Percentiles rank a stretch among this genome's conserved stretches.
These are phyloP conservation scores for Moricandia arvensis DNA, from an alignment of 345 rosid species.

Conservation along the genomic window DNA sequence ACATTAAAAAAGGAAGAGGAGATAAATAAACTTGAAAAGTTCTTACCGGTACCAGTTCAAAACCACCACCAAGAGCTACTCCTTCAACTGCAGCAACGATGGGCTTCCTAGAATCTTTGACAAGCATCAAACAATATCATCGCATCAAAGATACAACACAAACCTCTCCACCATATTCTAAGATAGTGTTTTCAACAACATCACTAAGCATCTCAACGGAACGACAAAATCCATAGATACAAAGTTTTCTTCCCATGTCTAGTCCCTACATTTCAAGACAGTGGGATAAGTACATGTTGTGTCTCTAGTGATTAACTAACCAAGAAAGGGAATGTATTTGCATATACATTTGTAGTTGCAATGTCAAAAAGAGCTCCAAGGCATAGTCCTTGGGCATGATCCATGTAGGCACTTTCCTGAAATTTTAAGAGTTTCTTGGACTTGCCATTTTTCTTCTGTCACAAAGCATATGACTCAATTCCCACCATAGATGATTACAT, in stretches of 20 bases:
- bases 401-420: conserved; percentile 89
- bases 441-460: conserved; percentile 60
- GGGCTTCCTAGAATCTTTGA: too few species aligned
- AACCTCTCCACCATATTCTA: conserved; percentile 97
- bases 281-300: neutral
- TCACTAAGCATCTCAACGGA: conserved; percentile 97
- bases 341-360: conserved; percentile 89
- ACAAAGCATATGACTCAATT: too few species aligned
- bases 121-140: too few species aligned
- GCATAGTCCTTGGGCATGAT: conserved; percentile 76
- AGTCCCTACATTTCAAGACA: conserved; percentile 56
- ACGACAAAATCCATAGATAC: conserved; percentile 93
- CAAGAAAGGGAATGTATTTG: neutral
- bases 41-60: too few species aligned
- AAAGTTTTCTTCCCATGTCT: conserved; percentile 84
- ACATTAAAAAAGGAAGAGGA: too few species aligned
- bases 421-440: conserved; percentile 47
- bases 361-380: conserved; percentile 89
- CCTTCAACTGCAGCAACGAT: too few species aligned
- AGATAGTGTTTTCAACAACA: conserved; percentile 85
- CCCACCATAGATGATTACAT: neutral
- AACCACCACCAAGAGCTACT: too few species aligned
- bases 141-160: too few species aligned
- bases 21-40: too few species aligned
- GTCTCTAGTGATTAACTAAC: neutral